Conservation (phyloP, 345 rosid genomes). For the Balakata baccata region DNA sequence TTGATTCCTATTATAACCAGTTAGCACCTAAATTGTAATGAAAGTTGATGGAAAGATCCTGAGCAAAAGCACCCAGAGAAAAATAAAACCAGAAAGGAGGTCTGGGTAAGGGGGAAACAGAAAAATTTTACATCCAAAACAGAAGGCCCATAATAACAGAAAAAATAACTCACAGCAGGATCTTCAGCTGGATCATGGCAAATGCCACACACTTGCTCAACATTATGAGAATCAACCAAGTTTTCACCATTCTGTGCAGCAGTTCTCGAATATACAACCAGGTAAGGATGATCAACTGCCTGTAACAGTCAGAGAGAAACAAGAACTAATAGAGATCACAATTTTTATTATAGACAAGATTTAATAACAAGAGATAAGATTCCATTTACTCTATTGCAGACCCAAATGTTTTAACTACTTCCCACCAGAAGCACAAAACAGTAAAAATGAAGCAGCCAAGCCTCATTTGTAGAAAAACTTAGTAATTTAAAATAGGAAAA, state of each 20-base stretch:
- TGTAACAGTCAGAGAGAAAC: slow-evolving; percentile 37
- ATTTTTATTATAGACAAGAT: not conserved
- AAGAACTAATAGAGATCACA: slow-evolving; percentile 12
- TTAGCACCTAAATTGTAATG: not conserved
- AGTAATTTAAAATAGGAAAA: not conserved
- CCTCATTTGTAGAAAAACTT: not conserved
- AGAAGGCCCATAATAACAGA: not conserved
- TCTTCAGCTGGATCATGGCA: slow-evolving; percentile 85
- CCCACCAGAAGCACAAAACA: not conserved
- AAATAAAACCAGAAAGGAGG: slow-evolving; percentile 1
- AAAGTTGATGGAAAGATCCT: not conserved
- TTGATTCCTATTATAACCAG: not conserved
- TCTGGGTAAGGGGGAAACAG: not conserved
- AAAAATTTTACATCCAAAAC: not conserved
- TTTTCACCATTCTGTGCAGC: slow-evolving; percentile 39
- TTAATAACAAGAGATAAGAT: not conserved
- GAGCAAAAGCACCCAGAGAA: not conserved
- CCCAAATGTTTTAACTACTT: not conserved
- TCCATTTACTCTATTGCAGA: not conserved
- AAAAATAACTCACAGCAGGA: slow-evolving; percentile 52
- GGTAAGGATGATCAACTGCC: slow-evolving; percentile 99
- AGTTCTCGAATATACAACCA: slow-evolving; percentile 70
- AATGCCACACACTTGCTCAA: slow-evolving; percentile 63
- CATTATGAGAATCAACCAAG: slow-evolving; percentile 28
- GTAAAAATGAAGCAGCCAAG: not conserved